Base-by-base conservation (phyloP, 139 green algal species). In the Parachlorella kessleri region DNA sequence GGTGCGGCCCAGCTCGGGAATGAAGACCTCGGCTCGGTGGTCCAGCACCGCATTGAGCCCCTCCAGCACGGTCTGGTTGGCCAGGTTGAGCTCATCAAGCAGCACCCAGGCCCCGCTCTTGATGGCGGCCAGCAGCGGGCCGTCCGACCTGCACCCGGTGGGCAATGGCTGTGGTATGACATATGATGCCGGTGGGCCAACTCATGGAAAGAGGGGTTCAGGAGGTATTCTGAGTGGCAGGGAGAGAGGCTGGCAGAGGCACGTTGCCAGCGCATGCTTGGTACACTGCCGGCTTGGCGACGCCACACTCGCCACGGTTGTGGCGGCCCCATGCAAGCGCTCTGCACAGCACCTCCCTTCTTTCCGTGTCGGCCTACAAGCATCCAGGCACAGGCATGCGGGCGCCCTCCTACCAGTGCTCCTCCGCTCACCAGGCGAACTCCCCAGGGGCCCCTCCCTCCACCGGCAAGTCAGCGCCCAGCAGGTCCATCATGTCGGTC, bases 401-500 rank as follows among this genome's bases (percentile, higher is more conserved):
- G n/a, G n/a, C n/a, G n/a, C n/a, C n/a, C n/a, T n/a, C n/a, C n/a
- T n/a, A n/a, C n/a, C n/a, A n/a, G n/a, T n/a, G n/a, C n/a, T n/a
- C n/a, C n/a, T n/a, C n/a, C n/a, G n/a, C n/a, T 54, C 53, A 91
- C 94, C 97, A 99, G 10, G 86, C 78, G 84, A 99, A 99, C 71
- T 96, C 85, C 1, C 95, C 97, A 9, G 86, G 48, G 3, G 66
- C 53, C 3, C 95, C 97, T 6, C 91, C 91, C 28, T 91, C 83
- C 7, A 93, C 86, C 0, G 97, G 97, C 75, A 99, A 88, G 77
- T 99, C 97, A 0, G 96, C 93, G 0, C 97, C 97, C 73, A 99
- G 90, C 64, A 99, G 87, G 71, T 99, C 97, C 92, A 98, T 98
- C 94, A 99, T 99, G 87, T 99, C 97, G 0, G 96, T 99, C 84